Base-by-base conservation (phyloP, 495 filamentous ascomycete genomes). In the Xylaria castorea region DNA sequence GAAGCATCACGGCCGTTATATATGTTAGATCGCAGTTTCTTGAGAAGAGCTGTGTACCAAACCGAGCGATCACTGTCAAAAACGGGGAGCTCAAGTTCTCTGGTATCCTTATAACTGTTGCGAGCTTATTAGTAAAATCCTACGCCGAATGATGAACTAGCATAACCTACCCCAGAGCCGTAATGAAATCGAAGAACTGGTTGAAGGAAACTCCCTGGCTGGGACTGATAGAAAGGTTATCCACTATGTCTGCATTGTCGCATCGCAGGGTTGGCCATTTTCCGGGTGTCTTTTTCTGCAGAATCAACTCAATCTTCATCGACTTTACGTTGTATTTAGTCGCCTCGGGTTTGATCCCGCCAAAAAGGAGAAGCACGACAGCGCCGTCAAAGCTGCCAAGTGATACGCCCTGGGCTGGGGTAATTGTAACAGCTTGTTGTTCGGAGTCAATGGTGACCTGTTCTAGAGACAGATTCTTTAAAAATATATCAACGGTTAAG, bases 241-340 rank as follows among this genome's bases (percentile, higher is more conserved):
- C 71, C 60, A 79, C 70, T 12, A 76, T 65, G 0, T 75, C 72
- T 44, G 75, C 66, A 48, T 83, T 78, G 6, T 84, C 80, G 9
- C 83, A 84, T 83, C 94, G 92, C 4, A 97, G 88, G 5, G 84
- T 75, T 11, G 83, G 80, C 96, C 96, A 99, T 80, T 95, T 97
- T 3, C 91, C 92, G 0, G 88, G 81, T 0, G 72, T 84, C 34
- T 83, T 80, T 81, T 98, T 99, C 36, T 84, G 84, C 32, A 99
- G 85, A 1, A 85, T 84, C 40, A 98, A 82, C 80, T 98, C 96
- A 66, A 98, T 89, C 81, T 98, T 99, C 63, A 92, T 92, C 6
- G 91, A 84, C 58, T 92, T 91, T 36, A 94, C 88, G 9, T 86
- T 86, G 77, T 83, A 89, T 25, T 84, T 89, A 32, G 89, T 93